Evolutionary conservation across 768 basidiomycete genomes (phyloP).

Genomic region (Rhizopogon roseolus): DNA sequence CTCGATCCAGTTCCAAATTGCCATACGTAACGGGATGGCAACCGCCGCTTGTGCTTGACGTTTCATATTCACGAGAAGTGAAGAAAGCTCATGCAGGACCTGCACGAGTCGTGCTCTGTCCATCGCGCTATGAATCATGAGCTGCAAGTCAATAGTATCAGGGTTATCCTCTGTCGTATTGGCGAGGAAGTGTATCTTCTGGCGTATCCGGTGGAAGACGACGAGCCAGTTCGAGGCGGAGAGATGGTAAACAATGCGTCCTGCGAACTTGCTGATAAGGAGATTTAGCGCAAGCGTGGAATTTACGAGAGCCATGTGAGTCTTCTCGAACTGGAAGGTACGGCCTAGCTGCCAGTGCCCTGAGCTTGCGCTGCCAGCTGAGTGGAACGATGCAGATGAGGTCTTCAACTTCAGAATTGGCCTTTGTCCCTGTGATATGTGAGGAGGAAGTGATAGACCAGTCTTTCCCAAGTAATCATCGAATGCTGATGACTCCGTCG

Average conservation of each 20-base stretch:
- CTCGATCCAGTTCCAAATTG: conserved; percentile 90
- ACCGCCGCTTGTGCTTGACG: conserved; percentile 68
- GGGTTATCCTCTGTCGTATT: conserved; percentile 44
- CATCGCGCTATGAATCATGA: conserved; percentile 75
- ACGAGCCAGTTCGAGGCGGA: conserved; percentile 86
- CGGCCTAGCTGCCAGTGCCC: conserved; percentile 19
- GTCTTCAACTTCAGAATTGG: conserved; percentile 29
- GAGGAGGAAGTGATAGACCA: conserved; percentile 30
- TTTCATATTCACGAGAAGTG: conserved; percentile 78
- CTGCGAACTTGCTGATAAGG: conserved; percentile 66
- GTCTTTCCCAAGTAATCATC: conserved; percentile 13
- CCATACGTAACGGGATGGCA: conserved; percentile 66
- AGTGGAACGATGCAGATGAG: conserved; percentile 38
- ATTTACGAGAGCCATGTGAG: conserved; percentile 54
- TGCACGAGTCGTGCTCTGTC: conserved; percentile 64
- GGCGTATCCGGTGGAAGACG: conserved; percentile 64
- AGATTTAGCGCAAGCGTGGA: conserved; percentile 52
- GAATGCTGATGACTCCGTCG: conserved; percentile 18
- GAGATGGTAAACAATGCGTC: conserved; percentile 79
- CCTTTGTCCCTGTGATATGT: conserved; percentile 33
- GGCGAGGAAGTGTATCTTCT: conserved; percentile 65
- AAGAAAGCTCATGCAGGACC: conserved; percentile 76
- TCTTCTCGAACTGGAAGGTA: conserved; percentile 49
- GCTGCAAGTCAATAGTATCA: conserved; percentile 70
- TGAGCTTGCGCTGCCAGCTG: conserved; percentile 29